These are phyloP conservation scores for Cercospora janseana DNA, from an alignment of 2,329 filamentous ascomycete species.

Conservation along the genomic window DNA sequence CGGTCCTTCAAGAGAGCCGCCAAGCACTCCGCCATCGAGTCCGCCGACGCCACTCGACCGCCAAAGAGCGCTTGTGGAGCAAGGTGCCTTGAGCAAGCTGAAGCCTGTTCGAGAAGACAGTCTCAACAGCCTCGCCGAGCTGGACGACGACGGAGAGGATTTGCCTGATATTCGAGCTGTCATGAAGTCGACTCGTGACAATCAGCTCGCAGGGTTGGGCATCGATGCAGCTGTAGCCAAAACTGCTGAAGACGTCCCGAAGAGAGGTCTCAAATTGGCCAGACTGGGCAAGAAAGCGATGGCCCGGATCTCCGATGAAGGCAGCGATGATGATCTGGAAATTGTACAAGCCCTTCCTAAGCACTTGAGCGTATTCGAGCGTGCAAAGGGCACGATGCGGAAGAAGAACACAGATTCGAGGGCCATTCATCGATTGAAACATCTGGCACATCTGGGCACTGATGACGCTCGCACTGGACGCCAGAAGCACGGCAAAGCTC, in stretches of 20 bases:
- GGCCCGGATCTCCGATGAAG: slow-evolving; percentile 22
- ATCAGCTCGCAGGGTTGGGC: background rate
- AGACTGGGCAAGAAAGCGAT: slow-evolving; percentile 38
- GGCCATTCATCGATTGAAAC: slow-evolving; percentile 37
- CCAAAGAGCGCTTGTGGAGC: slow-evolving; percentile 34
- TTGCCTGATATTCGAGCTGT: slow-evolving; percentile 32
- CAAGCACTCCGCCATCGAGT: slow-evolving; percentile 47
- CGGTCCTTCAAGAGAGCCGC: slow-evolving; percentile 24
- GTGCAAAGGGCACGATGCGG: slow-evolving; percentile 36
- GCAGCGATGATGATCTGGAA: slow-evolving; percentile 61
- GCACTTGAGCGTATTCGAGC: slow-evolving; percentile 37
- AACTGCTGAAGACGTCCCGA: background rate
- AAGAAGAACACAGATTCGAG: slow-evolving; percentile 30
- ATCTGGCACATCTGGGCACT: slow-evolving; percentile 37
- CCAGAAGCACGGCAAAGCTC: slow-evolving; percentile 58
- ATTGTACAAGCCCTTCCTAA: slow-evolving; percentile 50
- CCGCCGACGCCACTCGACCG: slow-evolving; percentile 43
- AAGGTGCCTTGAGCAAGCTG: slow-evolving; percentile 36
- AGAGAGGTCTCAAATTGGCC: slow-evolving; percentile 32
- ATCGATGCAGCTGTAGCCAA: slow-evolving; percentile 1
- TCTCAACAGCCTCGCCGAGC: slow-evolving; percentile 28
- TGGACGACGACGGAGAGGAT: slow-evolving; percentile 33
- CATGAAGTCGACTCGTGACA: slow-evolving; percentile 30
- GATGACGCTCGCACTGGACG: slow-evolving; percentile 49
- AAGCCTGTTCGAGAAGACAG: slow-evolving; percentile 34